Base-by-base conservation (phyloP, 257 asterid genomes). In the Osmanthus fragrans region DNA sequence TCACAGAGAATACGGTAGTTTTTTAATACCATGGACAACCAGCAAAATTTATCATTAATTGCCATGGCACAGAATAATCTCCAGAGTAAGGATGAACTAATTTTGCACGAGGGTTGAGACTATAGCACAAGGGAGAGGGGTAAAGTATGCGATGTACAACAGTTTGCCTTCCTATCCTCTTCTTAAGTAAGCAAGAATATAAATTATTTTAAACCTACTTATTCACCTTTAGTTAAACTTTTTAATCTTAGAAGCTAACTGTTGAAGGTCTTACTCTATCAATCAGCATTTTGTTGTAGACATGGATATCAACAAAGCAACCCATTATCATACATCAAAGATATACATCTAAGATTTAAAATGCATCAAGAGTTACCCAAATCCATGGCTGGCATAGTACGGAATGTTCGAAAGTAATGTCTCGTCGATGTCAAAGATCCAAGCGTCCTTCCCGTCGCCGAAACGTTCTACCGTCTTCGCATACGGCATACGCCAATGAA, bases 341-440 rank as follows among this genome's bases (percentile, higher is more conserved):
- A 15, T 51, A 60, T n/a, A 8, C 67, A 60, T 60, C 13, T 7
- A 60, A 0, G 4, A 19, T 19, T 21, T 60, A 7, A 60, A 60
- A 60, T 63, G 69, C 36, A 27, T 23, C 32, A 27, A 63, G 7
- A 78, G 75, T 88, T 73, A 90, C 98, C 98, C 98, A 54, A 88
- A 92, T 70, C 97, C 98, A 80, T 89, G 86, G 54, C 0, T 73
- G 13, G 83, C 86, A 74, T 92, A 94, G 84, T 89, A 92, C 2
- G 98, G 98, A 60, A 94, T 77, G 70, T 94, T 94, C n/a, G 96
- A 88, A 11, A 94, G 89, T 85, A 94, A 79, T 12, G 97, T 94
- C 86, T 94, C 99, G 67, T 94, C 99, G 39, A 94, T 73, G 80
- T 94, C 99, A 81, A 94, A 94, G 70, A 94, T 77, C 97, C 99